These are phyloP conservation scores for Panaeolus cyanescens DNA, from an alignment of 768 basidiomycete genomes.

Conservation along the genomic window DNA sequence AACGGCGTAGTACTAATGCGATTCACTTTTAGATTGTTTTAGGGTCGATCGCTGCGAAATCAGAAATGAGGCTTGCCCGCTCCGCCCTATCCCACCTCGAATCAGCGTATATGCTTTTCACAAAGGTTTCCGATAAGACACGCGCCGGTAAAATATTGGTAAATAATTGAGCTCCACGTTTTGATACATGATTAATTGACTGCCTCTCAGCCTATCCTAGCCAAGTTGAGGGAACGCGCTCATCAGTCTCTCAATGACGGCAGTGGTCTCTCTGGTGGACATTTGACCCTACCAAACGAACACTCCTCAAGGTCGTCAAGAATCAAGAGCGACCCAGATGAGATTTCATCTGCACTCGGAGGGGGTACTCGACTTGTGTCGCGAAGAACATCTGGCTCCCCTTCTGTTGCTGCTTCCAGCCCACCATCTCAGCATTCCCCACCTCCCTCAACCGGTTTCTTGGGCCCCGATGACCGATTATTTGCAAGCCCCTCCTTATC, in stretches of 20 bases:
- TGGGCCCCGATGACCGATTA: neutral
- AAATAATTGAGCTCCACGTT: conserved; percentile 20
- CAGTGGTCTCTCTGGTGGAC: conserved; percentile 11
- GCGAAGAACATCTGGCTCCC: conserved; percentile 47
- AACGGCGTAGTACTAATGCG: too few species aligned
- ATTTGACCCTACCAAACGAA: conserved; percentile 12
- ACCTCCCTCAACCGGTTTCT: conserved; percentile 31
- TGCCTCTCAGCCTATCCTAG: conserved; percentile 55
- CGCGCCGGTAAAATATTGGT: conserved; percentile 64
- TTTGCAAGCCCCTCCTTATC: neutral
- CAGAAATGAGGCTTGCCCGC: conserved; percentile 62
- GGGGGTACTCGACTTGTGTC: conserved; percentile 67
- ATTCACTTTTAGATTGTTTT: conserved; percentile 1
- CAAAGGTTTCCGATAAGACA: conserved; percentile 51
- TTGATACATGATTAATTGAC: neutral
- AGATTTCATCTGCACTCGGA: conserved; percentile 55
- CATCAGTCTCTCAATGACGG: conserved; percentile 27
- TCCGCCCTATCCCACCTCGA: conserved; percentile 73
- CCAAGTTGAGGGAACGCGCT: conserved; percentile 57
- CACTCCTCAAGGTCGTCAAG: conserved; percentile 17
- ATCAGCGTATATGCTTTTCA: conserved; percentile 58
- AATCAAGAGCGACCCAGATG: conserved; percentile 63
- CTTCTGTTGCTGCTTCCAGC: conserved; percentile 44
- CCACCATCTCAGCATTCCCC: conserved; percentile 48
- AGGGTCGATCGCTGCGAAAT: conserved; percentile 67